A percentile compares a stretch with the other conserved stretches of the same genome.
phyloP scores from a whole-genome alignment of 2,329 filamentous ascomycete genomes.

The Colletotrichum coccodes region DNA sequence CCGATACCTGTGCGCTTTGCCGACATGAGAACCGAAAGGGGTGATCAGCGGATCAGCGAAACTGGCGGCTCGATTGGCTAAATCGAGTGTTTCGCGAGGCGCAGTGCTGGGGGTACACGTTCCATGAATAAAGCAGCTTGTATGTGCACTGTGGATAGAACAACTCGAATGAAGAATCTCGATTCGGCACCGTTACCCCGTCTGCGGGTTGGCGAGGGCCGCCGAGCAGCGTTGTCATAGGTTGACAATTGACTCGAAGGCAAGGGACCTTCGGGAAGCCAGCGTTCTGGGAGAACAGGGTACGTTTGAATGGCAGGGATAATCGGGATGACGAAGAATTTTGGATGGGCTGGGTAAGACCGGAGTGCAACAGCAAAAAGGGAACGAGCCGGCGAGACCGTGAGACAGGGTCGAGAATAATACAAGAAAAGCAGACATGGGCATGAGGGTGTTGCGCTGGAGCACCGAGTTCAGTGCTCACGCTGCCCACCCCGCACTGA shows the following conservation, averaged over 20 bases:
- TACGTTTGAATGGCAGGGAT: constrained; percentile 1
- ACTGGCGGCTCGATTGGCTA: neutral
- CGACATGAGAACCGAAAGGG: neutral
- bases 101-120: neutral
- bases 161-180: constrained; percentile 9
- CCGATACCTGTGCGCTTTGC: neutral
- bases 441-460: neutral
- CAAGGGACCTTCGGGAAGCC: neutral
- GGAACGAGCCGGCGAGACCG: neutral
- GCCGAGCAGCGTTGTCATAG: neutral
- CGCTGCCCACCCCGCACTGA: neutral
- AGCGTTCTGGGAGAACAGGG: constrained; percentile 1
- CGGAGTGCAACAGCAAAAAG: neutral
- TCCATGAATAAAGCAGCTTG: neutral
- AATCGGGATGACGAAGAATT: neutral
- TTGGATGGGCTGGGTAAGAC: neutral
- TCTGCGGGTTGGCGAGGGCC: neutral
- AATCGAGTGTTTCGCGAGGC: neutral
- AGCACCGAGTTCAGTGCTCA: neutral
- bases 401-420: neutral
- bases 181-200: constrained; percentile 10
- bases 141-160: neutral
- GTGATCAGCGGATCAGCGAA: neutral
- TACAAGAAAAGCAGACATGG: neutral
- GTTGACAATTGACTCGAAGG: neutral